These are phyloP conservation scores for Saccharomyces kudriavzevii DNA, from an alignment of 805 yeast genomes.

Conservation along the genomic window DNA sequence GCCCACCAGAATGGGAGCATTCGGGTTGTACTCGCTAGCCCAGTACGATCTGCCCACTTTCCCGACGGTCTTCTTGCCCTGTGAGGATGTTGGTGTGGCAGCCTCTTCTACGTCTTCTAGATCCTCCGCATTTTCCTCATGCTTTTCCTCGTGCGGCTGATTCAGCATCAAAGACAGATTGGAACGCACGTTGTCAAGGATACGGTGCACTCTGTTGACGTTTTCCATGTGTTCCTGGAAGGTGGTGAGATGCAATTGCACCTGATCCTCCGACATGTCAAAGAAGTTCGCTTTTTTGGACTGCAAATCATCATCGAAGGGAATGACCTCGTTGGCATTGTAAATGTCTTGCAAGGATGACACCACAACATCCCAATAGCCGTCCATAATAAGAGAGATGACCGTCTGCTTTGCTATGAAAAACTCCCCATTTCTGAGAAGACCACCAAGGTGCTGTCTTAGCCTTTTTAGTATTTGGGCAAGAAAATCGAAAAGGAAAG, in stretches of 20 bases:
- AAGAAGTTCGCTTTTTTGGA: conserved; percentile 25
- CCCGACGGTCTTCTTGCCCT: conserved; percentile 7
- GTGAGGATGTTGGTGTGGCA: conserved; percentile 5
- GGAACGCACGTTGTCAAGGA: conserved; percentile 35
- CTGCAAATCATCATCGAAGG: conserved; percentile 38
- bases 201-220: conserved; percentile 42
- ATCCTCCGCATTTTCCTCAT: conserved; percentile 1
- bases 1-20: conserved; percentile 51
- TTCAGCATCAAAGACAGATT: conserved; percentile 33
- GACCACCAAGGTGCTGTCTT: not conserved
- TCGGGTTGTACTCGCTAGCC: conserved; percentile 50
- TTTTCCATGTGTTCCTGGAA: conserved; percentile 49
- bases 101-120: conserved; percentile 2
- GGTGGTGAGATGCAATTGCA: conserved; percentile 34
- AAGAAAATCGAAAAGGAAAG: not conserved
- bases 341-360: conserved; percentile 63
- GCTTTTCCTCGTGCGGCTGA: conserved; percentile 30
- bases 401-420: not conserved
- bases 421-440: not conserved
- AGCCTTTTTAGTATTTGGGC: not conserved
- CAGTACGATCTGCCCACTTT: conserved; percentile 40
- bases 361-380: conserved; percentile 61
- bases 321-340: conserved; percentile 48
- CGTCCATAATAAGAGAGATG: conserved; percentile 34
- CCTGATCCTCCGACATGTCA: conserved; percentile 33